phyloP scores from a whole-genome alignment of 352 stramenopile species.

The Phytopythium ostracodes region DNA sequence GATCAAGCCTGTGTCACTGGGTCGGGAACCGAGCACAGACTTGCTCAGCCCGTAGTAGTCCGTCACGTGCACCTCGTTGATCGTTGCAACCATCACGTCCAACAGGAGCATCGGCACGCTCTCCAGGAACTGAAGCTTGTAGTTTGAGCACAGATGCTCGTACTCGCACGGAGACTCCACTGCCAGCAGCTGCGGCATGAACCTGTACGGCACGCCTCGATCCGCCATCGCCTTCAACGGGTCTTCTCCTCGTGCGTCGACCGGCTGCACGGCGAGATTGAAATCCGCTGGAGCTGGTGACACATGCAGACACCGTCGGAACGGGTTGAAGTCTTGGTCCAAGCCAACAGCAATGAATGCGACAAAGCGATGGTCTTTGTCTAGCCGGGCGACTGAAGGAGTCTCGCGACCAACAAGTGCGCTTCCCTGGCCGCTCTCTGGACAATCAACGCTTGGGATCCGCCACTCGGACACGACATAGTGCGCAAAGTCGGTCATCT shows the following conservation, averaged over 20 bases:
- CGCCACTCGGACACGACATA: conserved; percentile 56
- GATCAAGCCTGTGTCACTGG: conserved; percentile 12
- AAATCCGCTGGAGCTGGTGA: conserved; percentile 10
- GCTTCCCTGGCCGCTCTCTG: not conserved
- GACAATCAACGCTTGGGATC: not conserved
- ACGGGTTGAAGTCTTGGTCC: conserved; percentile 63
- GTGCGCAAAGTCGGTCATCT: conserved; percentile 52
- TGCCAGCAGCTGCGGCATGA: conserved; percentile 43
- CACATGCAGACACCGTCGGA: conserved; percentile 59
- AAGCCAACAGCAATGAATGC: conserved; percentile 56
- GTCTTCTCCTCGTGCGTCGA: conserved; percentile 15
- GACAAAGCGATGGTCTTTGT: conserved; percentile 16
- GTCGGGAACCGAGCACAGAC: conserved; percentile 11
- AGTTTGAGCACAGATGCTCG: conserved; percentile 24
- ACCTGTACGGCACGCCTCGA: conserved; percentile 30
- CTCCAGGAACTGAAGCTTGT: conserved; percentile 51
- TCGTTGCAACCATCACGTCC: conserved; percentile 63
- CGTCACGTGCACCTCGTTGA: conserved; percentile 36
- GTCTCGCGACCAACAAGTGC: not conserved
- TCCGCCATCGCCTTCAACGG: conserved; percentile 33
- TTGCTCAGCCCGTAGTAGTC: conserved; percentile 25
- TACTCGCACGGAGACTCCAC: conserved; percentile 46
- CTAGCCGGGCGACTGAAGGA: not conserved
- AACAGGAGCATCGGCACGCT: conserved; percentile 57
- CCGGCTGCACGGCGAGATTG: not conserved